Conservation (phyloP, 192 early-diverging fungal genomes). For the Backusella parvicylindrica region DNA sequence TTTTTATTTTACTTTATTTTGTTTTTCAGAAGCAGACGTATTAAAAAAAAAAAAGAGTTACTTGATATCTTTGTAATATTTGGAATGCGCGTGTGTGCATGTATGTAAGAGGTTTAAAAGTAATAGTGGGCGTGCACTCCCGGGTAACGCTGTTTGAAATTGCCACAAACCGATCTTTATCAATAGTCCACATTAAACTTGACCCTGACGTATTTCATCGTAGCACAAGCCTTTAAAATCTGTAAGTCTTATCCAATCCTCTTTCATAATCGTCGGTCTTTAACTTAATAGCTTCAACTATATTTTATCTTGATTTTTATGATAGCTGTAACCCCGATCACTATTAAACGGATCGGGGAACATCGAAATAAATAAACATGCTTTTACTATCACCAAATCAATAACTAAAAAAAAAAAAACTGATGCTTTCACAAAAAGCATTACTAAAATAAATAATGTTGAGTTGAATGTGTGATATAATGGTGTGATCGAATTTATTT, state of each 20-base stretch:
- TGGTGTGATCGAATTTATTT: not conserved
- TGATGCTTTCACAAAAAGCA: not conserved
- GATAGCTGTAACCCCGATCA: constrained; percentile 4
- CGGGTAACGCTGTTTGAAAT: not conserved
- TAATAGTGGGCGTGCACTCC: not conserved
- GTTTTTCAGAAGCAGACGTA: not conserved
- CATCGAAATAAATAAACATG: not conserved
- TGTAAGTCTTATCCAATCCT: not conserved
- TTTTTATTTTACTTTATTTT: too few relatives aligned
- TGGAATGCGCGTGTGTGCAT: not conserved
- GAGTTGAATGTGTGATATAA: not conserved
- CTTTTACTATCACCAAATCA: not conserved
- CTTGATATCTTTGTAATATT: not conserved
- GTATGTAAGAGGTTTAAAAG: not conserved
- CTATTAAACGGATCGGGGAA: constrained; percentile 4
- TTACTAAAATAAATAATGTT: not conserved
- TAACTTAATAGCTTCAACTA: constrained; percentile 1
- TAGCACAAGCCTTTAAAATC: not conserved
- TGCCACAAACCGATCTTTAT: not conserved
- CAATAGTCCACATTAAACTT: not conserved
- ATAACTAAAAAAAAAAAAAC: not conserved
- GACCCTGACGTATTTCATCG: not conserved
- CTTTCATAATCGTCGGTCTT: not conserved
- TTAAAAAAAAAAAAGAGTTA: not conserved
- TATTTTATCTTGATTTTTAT: not conserved